phyloP scores from a whole-genome alignment of 2,329 filamentous ascomycete species.

The Ophiostoma triangulosporum region DNA sequence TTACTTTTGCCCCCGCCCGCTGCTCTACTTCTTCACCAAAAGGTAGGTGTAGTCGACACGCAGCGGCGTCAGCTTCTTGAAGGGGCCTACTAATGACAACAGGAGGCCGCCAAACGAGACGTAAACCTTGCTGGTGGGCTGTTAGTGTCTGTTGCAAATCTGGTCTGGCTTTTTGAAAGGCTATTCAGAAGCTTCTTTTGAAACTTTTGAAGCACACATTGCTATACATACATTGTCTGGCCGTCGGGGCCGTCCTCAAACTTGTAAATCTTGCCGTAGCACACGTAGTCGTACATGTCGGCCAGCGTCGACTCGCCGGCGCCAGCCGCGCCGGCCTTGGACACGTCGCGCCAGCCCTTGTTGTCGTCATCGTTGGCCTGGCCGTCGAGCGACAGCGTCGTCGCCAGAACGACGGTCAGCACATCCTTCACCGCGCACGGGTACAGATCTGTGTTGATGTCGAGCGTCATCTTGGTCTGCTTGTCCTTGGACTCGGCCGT shows the following conservation, averaged over 20 bases:
- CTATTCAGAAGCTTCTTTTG: too few relatives aligned
- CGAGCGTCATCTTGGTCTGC: slow-evolving; percentile 65
- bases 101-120: slow-evolving; percentile 87
- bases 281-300: slow-evolving; percentile 79
- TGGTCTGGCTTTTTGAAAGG: too few relatives aligned
- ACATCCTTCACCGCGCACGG: slow-evolving; percentile 61
- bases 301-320: slow-evolving; percentile 46
- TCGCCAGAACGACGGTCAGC: slow-evolving; percentile 70
- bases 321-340: slow-evolving; percentile 28
- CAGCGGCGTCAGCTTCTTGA: slow-evolving; percentile 86
- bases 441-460: slow-evolving; percentile 91
- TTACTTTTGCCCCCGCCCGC: too few relatives aligned
- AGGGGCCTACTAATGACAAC: slow-evolving; percentile 82
- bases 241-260: slow-evolving; percentile 70
- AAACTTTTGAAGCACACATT: too few relatives aligned
- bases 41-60: slow-evolving; percentile 91
- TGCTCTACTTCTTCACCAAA: slow-evolving; percentile 79
- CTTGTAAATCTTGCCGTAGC: slow-evolving; percentile 77
- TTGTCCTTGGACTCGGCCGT: slow-evolving; percentile 59
- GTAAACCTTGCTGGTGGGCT: slow-evolving; percentile 63
- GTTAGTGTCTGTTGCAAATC: slow-evolving; percentile 3
- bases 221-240: slow-evolving; percentile 62
- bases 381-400: slow-evolving; percentile 76
- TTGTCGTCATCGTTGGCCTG: slow-evolving; percentile 53
- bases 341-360: slow-evolving; percentile 69